Base-by-base conservation (phyloP, 1,284 basidiomycete species). In the Sphagnurus paluster region DNA sequence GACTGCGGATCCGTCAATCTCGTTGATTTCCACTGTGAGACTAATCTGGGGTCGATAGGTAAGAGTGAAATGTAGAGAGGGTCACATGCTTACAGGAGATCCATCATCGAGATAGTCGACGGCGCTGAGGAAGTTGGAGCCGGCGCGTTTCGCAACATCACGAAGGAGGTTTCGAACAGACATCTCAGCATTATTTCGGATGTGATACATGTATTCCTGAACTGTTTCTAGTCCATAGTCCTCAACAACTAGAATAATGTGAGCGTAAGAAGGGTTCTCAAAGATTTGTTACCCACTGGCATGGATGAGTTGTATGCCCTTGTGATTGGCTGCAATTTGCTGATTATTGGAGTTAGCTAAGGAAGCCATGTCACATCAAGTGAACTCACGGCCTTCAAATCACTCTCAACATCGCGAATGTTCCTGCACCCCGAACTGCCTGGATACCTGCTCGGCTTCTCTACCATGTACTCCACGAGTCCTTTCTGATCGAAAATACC, bases 301-400 rank as follows among this genome's bases (percentile, higher is more conserved):
- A 59, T 84, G 84, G 46, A 94, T 81, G 6, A 94, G 75, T 54
- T 90, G 85, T 20, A 90, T 84, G 11, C 93, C 95, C 71, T 97
- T 98, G 67, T 96, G 84, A 64, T 97, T 98, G 13, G 96, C 95
- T 0, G 94, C 92, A 49, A 98, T 90, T 86, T 97, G 94, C 81
- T 90, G 47, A 37, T 23, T 26, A 10, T 23, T 49, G 14, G 33
- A 35, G 9, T 14, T 36, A 39, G 13, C 40, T 21, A 29, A 21
- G 24, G 33, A 37, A 11, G 44, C 39, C 16, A n/a, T 21, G 14
- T 25, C 43, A 44, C 20, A 39, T 38, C 17, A 23, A 28, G 16
- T 16, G 25, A 16, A 66, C 81, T 50, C 56, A 87, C 88, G 43
- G 95, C 94, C 65, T 95, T 93, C 48, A 98, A 65, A 64, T 98